Conservation (phyloP, 805 yeast genomes). For the Monosporozyma siamensis region DNA sequence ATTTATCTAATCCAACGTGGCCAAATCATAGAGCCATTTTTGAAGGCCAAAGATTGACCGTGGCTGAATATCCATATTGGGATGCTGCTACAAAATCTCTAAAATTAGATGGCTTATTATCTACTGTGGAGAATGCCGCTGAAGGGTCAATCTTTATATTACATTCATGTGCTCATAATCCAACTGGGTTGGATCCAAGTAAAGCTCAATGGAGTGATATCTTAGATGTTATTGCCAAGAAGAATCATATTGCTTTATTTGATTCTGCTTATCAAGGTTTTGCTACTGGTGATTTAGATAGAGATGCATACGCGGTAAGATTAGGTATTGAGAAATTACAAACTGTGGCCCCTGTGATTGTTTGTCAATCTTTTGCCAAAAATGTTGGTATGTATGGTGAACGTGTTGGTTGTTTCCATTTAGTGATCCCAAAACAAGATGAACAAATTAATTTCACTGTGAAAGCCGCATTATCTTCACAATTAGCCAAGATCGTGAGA, state of each 20-base stretch:
- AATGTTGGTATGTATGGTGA: constrained; percentile 97
- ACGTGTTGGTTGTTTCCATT: constrained; percentile 88
- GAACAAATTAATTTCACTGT: constrained; percentile 32
- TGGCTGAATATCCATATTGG: constrained; percentile 80
- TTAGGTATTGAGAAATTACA: constrained; percentile 43
- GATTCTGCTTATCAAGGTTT: constrained; percentile 98
- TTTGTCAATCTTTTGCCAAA: constrained; percentile 95
- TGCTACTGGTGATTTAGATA: constrained; percentile 76
- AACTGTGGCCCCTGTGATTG: constrained; percentile 48
- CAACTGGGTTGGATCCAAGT: constrained; percentile 93
- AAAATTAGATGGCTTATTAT: constrained; percentile 59
- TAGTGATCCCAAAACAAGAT: constrained; percentile 42
- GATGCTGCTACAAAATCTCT: constrained; percentile 58
- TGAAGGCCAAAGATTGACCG: constrained; percentile 54
- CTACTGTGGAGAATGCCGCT: constrained; percentile 56
- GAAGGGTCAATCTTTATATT: constrained; percentile 70
- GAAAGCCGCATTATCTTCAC: constrained; percentile 57
- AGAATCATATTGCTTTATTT: constrained; percentile 70
- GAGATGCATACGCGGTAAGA: constrained; percentile 72
- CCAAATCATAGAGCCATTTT: constrained; percentile 89
- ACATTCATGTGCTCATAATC: constrained; percentile 97
- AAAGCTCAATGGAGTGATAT: constrained; percentile 71
- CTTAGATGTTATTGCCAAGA: constrained; percentile 47
- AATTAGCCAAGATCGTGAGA: constrained; percentile 65
- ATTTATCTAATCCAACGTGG: constrained; percentile 92